Percentiles rank a stretch among this genome's conserved stretches.
Conservation (phyloP, 768 basidiomycete species). For the Coprinopsis marcescibilis region DNA sequence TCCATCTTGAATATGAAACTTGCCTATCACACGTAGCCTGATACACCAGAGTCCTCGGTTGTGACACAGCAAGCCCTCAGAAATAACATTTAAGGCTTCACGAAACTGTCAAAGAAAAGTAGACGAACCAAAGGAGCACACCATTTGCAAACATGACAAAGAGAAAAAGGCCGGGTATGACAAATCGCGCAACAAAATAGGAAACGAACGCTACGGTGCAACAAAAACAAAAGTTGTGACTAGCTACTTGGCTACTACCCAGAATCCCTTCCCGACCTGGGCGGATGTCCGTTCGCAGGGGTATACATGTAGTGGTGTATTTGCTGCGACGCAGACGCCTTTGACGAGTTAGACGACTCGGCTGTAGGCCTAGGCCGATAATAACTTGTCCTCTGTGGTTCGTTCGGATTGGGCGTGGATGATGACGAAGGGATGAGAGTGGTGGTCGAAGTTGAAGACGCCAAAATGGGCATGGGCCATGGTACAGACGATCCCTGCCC, state of each 20-base stretch:
- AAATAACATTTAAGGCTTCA: too few species aligned
- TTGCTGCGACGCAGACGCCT: neutral
- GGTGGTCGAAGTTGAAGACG: slow-evolving; percentile 51
- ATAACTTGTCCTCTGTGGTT: slow-evolving; percentile 46
- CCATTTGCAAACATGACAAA: neutral
- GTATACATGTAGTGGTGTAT: slow-evolving; percentile 20
- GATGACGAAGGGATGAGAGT: slow-evolving; percentile 37
- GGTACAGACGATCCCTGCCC: slow-evolving; percentile 33
- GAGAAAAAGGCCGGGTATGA: neutral
- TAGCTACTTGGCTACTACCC: neutral
- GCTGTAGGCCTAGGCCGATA: slow-evolving; percentile 37
- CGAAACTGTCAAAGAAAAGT: neutral
- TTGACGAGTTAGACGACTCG: neutral
- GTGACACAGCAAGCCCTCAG: too few species aligned
- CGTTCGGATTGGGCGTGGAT: slow-evolving; percentile 27
- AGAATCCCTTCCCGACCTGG: slow-evolving; percentile 6
- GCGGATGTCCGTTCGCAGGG: slow-evolving; percentile 21
- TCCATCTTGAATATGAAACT: too few species aligned
- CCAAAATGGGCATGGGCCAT: slow-evolving; percentile 73
- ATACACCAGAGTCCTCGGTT: too few species aligned
- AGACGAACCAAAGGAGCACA: neutral
- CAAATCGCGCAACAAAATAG: neutral
- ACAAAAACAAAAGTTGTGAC: neutral
- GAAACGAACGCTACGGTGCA: too few species aligned
- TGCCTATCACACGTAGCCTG: too few species aligned